phyloP scores from a whole-genome alignment of 192 early-diverging fungal species.

The Entomortierella chlamydospora region DNA sequence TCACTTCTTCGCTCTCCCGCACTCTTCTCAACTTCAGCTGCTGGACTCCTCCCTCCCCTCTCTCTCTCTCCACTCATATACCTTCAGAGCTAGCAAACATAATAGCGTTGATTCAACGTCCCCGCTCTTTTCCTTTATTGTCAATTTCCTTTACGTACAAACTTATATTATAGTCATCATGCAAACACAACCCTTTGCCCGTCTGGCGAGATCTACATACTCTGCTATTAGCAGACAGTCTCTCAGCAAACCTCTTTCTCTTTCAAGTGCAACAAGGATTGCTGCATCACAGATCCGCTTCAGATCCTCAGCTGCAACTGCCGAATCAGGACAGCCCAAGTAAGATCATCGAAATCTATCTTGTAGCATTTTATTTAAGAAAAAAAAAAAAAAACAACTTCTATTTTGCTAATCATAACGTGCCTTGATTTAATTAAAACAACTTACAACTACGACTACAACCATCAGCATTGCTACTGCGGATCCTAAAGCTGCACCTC shows the following conservation, averaged over 20 bases:
- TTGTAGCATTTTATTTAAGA: no score
- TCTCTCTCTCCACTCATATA: slow-evolving; percentile 1
- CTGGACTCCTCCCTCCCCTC: neutral
- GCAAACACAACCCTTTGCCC: slow-evolving; percentile 43
- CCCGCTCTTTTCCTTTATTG: neutral
- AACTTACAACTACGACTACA: no score
- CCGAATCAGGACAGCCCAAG: slow-evolving; percentile 18
- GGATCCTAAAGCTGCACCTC: slow-evolving; percentile 17
- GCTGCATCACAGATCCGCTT: slow-evolving; percentile 40
- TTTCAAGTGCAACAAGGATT: slow-evolving; percentile 31
- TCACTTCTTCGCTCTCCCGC: neutral
- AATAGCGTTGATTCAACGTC: neutral
- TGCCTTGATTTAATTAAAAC: no score
- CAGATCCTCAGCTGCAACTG: slow-evolving; percentile 46
- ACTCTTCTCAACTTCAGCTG: neutral
- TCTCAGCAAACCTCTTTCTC: slow-evolving; percentile 5
- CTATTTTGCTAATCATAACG: no score
- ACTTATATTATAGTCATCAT: slow-evolving; percentile 1
- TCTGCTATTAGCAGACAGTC: slow-evolving; percentile 24
- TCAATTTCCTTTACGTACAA: neutral
- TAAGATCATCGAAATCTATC: slow-evolving; percentile 10
- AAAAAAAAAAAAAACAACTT: neutral
- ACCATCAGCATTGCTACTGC: slow-evolving; percentile 8
- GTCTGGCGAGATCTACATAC: slow-evolving; percentile 40
- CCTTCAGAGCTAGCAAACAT: neutral